Evolutionary conservation across 2,329 filamentous ascomycete genomes (phyloP).

Genomic region (Penicillium sp.): DNA sequence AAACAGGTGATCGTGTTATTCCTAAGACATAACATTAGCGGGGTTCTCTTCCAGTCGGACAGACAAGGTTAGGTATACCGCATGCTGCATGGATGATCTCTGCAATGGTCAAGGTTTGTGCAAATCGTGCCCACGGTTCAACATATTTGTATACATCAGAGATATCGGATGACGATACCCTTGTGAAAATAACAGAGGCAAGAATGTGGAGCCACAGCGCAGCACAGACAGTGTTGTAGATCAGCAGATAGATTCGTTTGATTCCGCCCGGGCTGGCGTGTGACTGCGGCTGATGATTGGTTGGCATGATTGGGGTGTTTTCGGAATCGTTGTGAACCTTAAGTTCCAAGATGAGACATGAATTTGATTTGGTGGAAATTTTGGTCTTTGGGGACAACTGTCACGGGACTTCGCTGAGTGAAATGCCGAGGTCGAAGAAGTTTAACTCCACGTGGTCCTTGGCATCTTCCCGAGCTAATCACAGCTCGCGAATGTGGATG

Average conservation of each 20-base stretch:
- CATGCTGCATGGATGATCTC: conserved; percentile 35
- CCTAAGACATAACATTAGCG: conserved; percentile 20
- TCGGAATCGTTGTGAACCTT: not conserved
- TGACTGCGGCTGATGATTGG: not conserved
- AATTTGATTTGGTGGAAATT: not conserved
- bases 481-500: not conserved
- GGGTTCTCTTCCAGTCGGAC: not conserved
- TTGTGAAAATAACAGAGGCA: conserved; percentile 16
- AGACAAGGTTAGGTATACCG: conserved; percentile 15
- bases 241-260: conserved; percentile 27
- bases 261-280: not conserved
- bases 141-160: conserved; percentile 26
- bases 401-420: not conserved
- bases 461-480: not conserved
- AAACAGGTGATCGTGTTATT: conserved; percentile 34
- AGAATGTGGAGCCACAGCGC: conserved; percentile 34
- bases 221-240: conserved; percentile 32
- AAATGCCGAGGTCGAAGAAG: not conserved
- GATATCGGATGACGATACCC: conserved; percentile 10
- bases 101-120: conserved; percentile 32
- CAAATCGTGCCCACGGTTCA: conserved; percentile 32
- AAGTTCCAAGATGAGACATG: not conserved
- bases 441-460: not conserved
- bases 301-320: not conserved
- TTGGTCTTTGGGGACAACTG: not conserved